Evolutionary conservation across 2,329 filamentous ascomycete species (phyloP), one percentile per base, ranked within the genome.

Genomic region (Furcasterigmium sp.): DNA sequence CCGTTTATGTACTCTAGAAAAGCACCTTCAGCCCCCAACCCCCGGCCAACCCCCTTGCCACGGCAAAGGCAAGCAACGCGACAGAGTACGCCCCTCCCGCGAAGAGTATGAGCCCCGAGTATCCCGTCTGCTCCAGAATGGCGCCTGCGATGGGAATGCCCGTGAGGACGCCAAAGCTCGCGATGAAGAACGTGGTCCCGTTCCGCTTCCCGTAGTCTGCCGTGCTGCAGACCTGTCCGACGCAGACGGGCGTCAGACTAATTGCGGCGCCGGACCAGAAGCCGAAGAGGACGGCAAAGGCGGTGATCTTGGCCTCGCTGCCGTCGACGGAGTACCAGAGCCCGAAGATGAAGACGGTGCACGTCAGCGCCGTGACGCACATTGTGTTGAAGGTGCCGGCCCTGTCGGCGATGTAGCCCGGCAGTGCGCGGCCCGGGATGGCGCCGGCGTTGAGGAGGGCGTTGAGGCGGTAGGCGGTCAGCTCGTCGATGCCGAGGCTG

Each of bases 211-310:
- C 85, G 49, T 87, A 86, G 38, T 86, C 70, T 47, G 82, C 75
- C 1, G 81, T 85, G 19, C 75, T 72, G 59, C 84, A 88, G 2
- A 87, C 69, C 59, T 85, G 80, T 0, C 82, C 82, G 2, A 89
- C 72, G 48, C 84, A 88, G 1, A 88, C 85, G 0, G 85, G 84
- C 0, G 82, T 84, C 39, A 89, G 57, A 5, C 74, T 79, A 53
- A 89, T 87, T 45, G 84, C 85, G 26, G 75, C 78, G 0, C 85
- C 85, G 14, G 76, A 82, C 14, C 76, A 80, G 54, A 90, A 86
- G 0, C 85, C 85, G 57, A 87, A 87, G 2, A 85, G 54, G 1
- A 84, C 59, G 0, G 76, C 70, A 52, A 84, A 89, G 2, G 78
- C 67, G 39, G 85, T 70, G 0, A 81, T 67, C 19, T 82, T 58